Base-by-base conservation (phyloP, 1,284 basidiomycete species). In the Naganishia sp. region DNA sequence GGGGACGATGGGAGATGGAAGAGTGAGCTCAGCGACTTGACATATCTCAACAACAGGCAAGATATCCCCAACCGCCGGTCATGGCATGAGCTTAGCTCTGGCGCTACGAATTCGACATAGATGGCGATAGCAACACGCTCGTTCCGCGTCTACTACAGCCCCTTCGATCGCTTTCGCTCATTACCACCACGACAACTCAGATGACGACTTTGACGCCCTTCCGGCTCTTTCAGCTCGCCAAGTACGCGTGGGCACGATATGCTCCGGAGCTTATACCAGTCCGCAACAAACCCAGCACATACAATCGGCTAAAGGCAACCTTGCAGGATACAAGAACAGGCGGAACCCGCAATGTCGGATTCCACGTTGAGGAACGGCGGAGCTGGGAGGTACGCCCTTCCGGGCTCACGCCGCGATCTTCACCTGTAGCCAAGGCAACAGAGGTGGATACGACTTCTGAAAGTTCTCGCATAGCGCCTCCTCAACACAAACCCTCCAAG, bases 171-270 rank as follows among this genome's bases (percentile, higher is more conserved):
- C 17, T 15, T 57, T 7, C 42, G 10, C 6, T 41, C 42, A 46
- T n/a, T 25, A 46, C 17, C 23, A 17, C 28, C 7, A 45, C 43
- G 32, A n/a, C 18, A 18, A 7, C 23, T 47, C 45, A 10, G 15
- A 68, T 68, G 67, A 72, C 74, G 2, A 75, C 76, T n/a, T 71
- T 76, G 39, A 74, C 75, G 3, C 77, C 77, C 15, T 76, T 76
- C 65, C 71, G 75, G 51, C 76, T 77, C 62, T 66, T 76, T 45
- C 75, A 75, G 58, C 41, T 77, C 31, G 76, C 73, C 9, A 72
- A 74, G 51, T 78, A 78, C 60, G 65, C 75, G 4, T 45, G 76
- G 23, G 71, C 75, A 45, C 70, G 71, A 66, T 79, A 76, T 72
- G 54, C 57, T 42, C 57, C 74, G n/a, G 65, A 39, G 53, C 53